phyloP scores from a whole-genome alignment of 2,329 filamentous ascomycete species.

The Microsporum canis region DNA sequence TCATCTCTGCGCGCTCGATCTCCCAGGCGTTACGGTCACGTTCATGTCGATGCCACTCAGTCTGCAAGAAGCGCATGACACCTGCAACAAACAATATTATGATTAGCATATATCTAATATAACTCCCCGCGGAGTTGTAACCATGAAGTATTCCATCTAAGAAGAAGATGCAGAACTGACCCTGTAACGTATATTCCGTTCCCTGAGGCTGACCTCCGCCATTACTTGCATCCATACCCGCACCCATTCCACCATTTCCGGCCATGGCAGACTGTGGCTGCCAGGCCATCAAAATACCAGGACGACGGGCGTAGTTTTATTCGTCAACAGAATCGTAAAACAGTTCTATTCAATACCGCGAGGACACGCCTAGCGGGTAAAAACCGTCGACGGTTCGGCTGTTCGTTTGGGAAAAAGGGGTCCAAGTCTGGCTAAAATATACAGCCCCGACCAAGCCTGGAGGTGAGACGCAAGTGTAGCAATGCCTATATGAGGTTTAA shows the following conservation, averaged over 20 bases:
- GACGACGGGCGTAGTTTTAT: neutral
- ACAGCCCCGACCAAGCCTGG: neutral
- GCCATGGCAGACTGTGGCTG: constrained; percentile 55
- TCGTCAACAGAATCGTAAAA: neutral
- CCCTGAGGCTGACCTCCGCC: constrained; percentile 45
- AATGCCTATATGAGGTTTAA: neutral
- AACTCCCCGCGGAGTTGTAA: neutral
- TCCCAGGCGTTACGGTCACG: constrained; percentile 97
- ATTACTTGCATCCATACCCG: constrained; percentile 30
- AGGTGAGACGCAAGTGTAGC: neutral
- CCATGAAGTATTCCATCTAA: neutral
- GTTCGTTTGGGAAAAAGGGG: neutral
- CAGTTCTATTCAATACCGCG: neutral
- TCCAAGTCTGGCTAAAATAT: neutral
- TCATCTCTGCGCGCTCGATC: constrained; percentile 98
- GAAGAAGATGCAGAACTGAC: constrained; percentile 32
- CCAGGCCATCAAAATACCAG: constrained; percentile 49
- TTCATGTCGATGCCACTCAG: constrained; percentile 98
- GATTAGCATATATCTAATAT: neutral
- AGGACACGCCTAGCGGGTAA: neutral
- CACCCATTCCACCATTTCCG: constrained; percentile 43
- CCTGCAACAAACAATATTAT: constrained; percentile 40
- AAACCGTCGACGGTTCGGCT: neutral
- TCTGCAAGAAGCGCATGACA: constrained; percentile 98
- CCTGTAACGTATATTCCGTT: constrained; percentile 62